Conservation (phyloP, 2,329 filamentous ascomycete species). For the Corniculantispora saksenae region DNA sequence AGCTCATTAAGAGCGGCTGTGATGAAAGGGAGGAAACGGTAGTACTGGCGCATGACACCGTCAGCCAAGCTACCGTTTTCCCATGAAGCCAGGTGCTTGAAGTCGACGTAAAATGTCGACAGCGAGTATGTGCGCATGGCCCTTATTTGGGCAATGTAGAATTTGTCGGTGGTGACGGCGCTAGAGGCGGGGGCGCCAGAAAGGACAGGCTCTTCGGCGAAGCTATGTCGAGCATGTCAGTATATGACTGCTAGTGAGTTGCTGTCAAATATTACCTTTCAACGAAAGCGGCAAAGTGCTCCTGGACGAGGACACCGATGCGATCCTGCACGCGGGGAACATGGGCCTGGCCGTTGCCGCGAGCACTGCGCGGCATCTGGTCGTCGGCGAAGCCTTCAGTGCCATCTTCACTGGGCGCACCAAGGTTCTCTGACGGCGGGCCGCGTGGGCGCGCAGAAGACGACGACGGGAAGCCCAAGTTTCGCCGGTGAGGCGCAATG, state of each 20-base stretch:
- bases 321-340: constrained; percentile 75
- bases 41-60: constrained; percentile 87
- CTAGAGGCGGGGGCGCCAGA: constrained; percentile 67
- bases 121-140: constrained; percentile 72
- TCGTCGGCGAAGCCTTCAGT: constrained; percentile 65
- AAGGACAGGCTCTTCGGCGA: constrained; percentile 67
- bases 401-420: constrained; percentile 62
- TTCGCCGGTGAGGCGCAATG: constrained; percentile 44
- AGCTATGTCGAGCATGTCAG: constrained; percentile 44
- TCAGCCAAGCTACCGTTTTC: constrained; percentile 80
- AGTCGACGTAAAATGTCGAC: constrained; percentile 87
- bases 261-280: constrained; percentile 57
- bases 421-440: constrained; percentile 64
- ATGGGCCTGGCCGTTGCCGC: constrained; percentile 48
- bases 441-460: constrained; percentile 55
- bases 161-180: constrained; percentile 73
- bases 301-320: constrained; percentile 72
- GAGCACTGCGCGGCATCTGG: constrained; percentile 56
- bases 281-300: constrained; percentile 78
- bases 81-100: constrained; percentile 76
- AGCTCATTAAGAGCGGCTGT: constrained; percentile 86
- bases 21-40: constrained; percentile 91
- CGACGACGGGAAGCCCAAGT: constrained; percentile 49
- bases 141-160: constrained; percentile 82
- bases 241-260: background rate